Conservation (phyloP, 2,329 filamentous ascomycete genomes). For the Penicillium sp. region DNA sequence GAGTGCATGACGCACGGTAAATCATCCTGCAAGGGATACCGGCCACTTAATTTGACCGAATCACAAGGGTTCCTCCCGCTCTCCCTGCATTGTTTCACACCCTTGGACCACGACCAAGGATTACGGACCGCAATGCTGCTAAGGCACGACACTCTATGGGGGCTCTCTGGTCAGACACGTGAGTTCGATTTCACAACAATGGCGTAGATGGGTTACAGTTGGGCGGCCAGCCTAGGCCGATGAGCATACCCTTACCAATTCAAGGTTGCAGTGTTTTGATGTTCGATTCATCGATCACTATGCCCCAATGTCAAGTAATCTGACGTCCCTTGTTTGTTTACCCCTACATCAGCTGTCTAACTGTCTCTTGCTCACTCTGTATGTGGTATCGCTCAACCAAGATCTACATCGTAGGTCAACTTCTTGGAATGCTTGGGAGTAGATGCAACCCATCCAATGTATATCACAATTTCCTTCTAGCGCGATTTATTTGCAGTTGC, state of each 20-base stretch:
- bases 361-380: neutral
- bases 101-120: slow-evolving; percentile 15
- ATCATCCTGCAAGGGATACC: slow-evolving; percentile 19
- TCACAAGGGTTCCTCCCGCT: slow-evolving; percentile 2
- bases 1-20: slow-evolving; percentile 12
- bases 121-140: slow-evolving; percentile 7
- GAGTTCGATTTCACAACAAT: slow-evolving; percentile 1
- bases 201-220: neutral
- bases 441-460: neutral
- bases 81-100: slow-evolving; percentile 23
- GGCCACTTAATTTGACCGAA: neutral
- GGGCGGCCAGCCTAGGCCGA: neutral
- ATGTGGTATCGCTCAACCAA: neutral
- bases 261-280: neutral
- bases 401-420: neutral
- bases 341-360: neutral
- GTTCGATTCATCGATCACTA: neutral
- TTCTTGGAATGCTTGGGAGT: neutral
- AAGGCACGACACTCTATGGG: neutral
- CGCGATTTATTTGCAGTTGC: neutral
- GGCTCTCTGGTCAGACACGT: slow-evolving; percentile 9
- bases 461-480: neutral
- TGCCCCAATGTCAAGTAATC: slow-evolving; percentile 2
- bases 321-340: neutral
- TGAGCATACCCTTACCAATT: neutral